These are phyloP conservation scores for Cardamine chenopodiifolia DNA, from an alignment of 345 rosid species.

Conservation along the genomic window DNA sequence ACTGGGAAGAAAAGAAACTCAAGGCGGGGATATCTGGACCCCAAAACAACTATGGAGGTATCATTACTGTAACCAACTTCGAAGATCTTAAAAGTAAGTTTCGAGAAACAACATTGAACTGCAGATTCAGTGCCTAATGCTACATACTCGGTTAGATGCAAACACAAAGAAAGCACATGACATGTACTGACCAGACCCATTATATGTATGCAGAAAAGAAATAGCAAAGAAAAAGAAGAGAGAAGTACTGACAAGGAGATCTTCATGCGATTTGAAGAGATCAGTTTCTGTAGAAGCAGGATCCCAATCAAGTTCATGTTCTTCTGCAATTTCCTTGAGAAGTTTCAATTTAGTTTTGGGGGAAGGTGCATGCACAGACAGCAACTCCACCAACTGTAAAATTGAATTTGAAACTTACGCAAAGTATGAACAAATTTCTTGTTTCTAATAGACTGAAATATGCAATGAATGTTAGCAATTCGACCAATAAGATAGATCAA, in stretches of 20 bases:
- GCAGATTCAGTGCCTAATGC: conserved; percentile 8
- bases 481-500: background rate
- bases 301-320: conserved; percentile 92
- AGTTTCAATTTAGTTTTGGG: conserved; percentile 79
- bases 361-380: conserved; percentile 87
- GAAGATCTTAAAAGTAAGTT: background rate
- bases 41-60: background rate
- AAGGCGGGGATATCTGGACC: background rate
- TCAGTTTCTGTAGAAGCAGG: conserved; percentile 83
- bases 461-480: background rate
- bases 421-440: background rate
- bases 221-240: background rate
- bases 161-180: conserved; percentile 4
- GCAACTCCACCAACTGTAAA: conserved; percentile 79
- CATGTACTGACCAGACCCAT: background rate
- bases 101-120: background rate
- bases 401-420: background rate
- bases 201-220: conserved; percentile 1
- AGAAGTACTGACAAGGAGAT: conserved; percentile 70
- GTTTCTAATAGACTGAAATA: conserved; percentile 11
- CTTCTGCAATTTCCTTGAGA: conserved; percentile 94
- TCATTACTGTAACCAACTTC: background rate
- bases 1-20: conserved; percentile 11
- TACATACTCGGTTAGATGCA: conserved; percentile 1
- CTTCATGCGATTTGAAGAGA: conserved; percentile 81